Conservation (phyloP, 1,139 yeast genomes). For the Oligophagozyma castellii region DNA sequence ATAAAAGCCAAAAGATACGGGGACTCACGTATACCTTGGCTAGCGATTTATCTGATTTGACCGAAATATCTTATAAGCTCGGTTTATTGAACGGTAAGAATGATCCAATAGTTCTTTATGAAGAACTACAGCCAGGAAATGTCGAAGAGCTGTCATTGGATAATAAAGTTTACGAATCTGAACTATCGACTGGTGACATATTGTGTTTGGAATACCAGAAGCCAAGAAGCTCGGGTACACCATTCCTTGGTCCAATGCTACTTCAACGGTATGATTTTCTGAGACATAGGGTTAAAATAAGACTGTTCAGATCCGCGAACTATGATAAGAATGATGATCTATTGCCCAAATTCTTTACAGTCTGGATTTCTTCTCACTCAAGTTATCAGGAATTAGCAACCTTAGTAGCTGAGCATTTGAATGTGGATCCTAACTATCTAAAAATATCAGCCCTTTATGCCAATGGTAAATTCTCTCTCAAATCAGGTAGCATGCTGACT, state of each 20-base stretch:
- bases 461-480: slow-evolving; percentile 34
- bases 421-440: slow-evolving; percentile 47
- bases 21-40: slow-evolving; percentile 58
- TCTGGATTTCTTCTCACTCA: slow-evolving; percentile 59
- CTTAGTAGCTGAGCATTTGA: slow-evolving; percentile 40
- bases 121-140: slow-evolving; percentile 57
- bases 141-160: slow-evolving; percentile 36
- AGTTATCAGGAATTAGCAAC: slow-evolving; percentile 46
- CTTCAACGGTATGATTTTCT: slow-evolving; percentile 50
- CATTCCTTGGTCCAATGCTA: slow-evolving; percentile 27
- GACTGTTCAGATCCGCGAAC: slow-evolving; percentile 31
- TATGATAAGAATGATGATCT: slow-evolving; percentile 28
- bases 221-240: slow-evolving; percentile 4
- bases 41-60: slow-evolving; percentile 35
- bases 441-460: slow-evolving; percentile 51
- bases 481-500: slow-evolving; percentile 24
- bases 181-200: slow-evolving; percentile 69
- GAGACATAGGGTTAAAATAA: slow-evolving; percentile 51
- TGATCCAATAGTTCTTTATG: slow-evolving; percentile 37
- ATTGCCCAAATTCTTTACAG: slow-evolving; percentile 29
- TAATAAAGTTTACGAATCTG: slow-evolving; percentile 37
- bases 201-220: slow-evolving; percentile 39
- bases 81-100: slow-evolving; percentile 32
- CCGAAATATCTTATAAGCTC: slow-evolving; percentile 32
- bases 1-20: slow-evolving; percentile 34